These are phyloP conservation scores for Neovahlkampfia damariscottae DNA, from an alignment of 78 protist species.

Conservation along the genomic window DNA sequence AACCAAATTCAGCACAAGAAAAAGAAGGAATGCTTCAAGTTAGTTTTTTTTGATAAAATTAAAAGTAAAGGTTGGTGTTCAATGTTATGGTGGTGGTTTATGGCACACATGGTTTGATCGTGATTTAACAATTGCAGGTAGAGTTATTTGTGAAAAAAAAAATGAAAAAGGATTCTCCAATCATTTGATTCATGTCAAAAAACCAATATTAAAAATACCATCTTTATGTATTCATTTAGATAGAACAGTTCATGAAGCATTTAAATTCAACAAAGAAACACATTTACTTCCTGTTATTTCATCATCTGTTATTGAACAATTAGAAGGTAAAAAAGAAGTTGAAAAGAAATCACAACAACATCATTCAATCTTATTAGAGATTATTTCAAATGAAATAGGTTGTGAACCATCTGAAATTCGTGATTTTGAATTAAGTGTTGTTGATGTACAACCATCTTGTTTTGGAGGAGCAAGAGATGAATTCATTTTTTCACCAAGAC, in stretches of 20 bases:
- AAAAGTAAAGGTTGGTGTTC: conserved; percentile 70
- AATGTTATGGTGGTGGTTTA: conserved; percentile 87
- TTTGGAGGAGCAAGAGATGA: conserved; percentile 70
- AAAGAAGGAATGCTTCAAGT: conserved; percentile 33
- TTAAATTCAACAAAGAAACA: conserved; percentile 69
- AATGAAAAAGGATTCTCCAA: neutral
- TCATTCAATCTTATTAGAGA: conserved; percentile 28
- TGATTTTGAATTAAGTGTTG: conserved; percentile 69
- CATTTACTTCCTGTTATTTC: conserved; percentile 72
- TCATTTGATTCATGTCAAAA: neutral
- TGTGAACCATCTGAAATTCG: conserved; percentile 33
- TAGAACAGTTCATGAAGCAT: conserved; percentile 30
- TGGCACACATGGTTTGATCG: conserved; percentile 95
- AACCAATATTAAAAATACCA: conserved; percentile 58
- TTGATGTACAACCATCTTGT: conserved; percentile 67
- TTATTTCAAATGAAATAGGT: conserved; percentile 44
- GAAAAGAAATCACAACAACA: conserved; percentile 17
- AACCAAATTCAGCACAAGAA: conserved; percentile 28
- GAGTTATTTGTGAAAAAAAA: conserved; percentile 28
- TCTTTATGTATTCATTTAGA: conserved; percentile 85
- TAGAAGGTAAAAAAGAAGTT: neutral
- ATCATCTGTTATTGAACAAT: neutral
- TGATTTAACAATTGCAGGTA: conserved; percentile 78
- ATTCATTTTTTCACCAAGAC: conserved; percentile 72
- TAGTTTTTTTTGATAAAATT: too few relatives aligned